Percentiles rank a stretch among this genome's conserved stretches.
These are phyloP conservation scores for Xylaria arbuscula DNA, from an alignment of 2,329 filamentous ascomycete species.

Conservation along the genomic window DNA sequence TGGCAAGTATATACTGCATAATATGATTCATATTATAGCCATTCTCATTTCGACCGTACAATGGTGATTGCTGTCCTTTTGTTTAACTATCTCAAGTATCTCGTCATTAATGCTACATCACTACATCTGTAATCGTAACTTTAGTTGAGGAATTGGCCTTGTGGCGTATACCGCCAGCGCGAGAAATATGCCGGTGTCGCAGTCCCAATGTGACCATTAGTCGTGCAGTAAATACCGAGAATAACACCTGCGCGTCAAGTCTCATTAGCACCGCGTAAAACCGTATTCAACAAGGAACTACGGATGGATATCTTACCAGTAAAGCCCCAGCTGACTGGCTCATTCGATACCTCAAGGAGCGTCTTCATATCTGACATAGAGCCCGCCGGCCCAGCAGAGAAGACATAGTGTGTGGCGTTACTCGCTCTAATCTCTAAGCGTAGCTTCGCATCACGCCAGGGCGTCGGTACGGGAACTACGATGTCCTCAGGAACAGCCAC, in stretches of 20 bases:
- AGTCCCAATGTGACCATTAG: constrained; percentile 58
- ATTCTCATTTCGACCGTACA: neutral
- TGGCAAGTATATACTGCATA: constrained; percentile 24
- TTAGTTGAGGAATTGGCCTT: constrained; percentile 52
- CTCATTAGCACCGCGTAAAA: constrained; percentile 16
- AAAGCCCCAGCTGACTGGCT: constrained; percentile 54
- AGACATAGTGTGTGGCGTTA: constrained; percentile 59
- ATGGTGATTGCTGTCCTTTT: neutral
- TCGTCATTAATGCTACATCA: too few species aligned
- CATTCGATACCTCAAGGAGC: constrained; percentile 51
- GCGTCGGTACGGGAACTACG: constrained; percentile 53
- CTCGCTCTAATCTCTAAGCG: constrained; percentile 56
- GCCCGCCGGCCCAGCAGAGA: constrained; percentile 53
- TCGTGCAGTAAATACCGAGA: constrained; percentile 64
- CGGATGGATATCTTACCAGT: constrained; percentile 49
- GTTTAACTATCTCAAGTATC: neutral
- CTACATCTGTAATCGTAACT: neutral
- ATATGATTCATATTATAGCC: neutral
- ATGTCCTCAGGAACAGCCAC: constrained; percentile 53
- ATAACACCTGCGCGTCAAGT: constrained; percentile 56
- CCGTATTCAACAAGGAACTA: neutral
- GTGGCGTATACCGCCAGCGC: constrained; percentile 59
- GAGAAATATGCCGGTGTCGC: constrained; percentile 60
- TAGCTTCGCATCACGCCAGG: constrained; percentile 53
- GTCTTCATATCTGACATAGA: constrained; percentile 49